Percentiles rank a stretch among this genome's conserved stretches.
These are phyloP conservation scores for Xanthoconium purpureum DNA, from an alignment of 768 basidiomycete species.

Conservation along the genomic window DNA sequence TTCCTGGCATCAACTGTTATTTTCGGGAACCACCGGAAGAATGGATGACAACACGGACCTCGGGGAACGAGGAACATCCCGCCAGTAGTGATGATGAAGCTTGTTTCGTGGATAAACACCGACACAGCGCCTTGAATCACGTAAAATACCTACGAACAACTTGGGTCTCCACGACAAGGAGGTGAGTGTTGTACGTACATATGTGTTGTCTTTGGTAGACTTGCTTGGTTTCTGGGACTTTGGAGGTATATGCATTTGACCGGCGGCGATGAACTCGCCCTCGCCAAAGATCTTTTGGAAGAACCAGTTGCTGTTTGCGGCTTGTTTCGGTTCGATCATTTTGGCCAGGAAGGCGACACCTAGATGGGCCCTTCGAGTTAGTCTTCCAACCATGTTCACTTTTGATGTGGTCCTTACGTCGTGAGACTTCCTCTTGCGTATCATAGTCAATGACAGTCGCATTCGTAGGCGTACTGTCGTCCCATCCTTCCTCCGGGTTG, in stretches of 20 bases:
- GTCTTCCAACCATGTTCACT: not conserved
- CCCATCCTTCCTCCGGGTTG: conserved; percentile 82
- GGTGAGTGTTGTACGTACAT: conserved; percentile 49
- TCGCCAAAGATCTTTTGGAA: conserved; percentile 94
- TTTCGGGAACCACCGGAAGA: not conserved
- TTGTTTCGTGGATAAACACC: conserved; percentile 77
- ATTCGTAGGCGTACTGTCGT: conserved; percentile 65
- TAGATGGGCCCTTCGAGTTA: conserved; percentile 29
- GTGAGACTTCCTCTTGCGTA: conserved; percentile 54
- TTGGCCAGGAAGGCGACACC: conserved; percentile 77
- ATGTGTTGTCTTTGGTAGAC: conserved; percentile 89
- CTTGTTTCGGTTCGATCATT: conserved; percentile 59
- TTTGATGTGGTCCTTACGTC: conserved; percentile 56
- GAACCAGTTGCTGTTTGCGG: conserved; percentile 65
- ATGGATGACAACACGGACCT: conserved; percentile 46
- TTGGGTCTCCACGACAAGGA: not conserved
- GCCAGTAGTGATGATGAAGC: conserved; percentile 73
- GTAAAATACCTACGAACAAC: conserved; percentile 56
- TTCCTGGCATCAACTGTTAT: conserved; percentile 49
- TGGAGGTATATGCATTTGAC: conserved; percentile 79
- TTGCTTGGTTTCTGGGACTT: conserved; percentile 83
- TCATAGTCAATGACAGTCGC: conserved; percentile 69
- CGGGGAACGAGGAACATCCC: conserved; percentile 89
- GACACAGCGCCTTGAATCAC: conserved; percentile 88
- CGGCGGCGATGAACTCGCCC: conserved; percentile 87